Conservation (phyloP, 2,329 filamentous ascomycete genomes). For the Colletotrichum sublineola region DNA sequence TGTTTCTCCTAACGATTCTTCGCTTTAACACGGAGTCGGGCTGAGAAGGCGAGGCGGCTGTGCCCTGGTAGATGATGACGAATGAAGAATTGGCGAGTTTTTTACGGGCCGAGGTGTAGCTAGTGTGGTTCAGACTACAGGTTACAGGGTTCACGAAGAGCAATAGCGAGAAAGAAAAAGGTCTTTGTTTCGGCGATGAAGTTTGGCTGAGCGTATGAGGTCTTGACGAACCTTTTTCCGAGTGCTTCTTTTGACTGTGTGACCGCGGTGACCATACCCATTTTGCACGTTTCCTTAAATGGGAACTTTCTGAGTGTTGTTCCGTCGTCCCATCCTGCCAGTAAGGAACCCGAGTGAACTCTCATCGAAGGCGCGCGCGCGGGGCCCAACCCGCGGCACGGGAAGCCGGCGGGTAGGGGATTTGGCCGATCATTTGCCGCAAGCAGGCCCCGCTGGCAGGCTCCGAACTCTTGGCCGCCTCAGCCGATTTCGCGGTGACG, state of each 20-base stretch:
- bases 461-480: not conserved
- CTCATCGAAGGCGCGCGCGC: not conserved
- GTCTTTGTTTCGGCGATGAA: constrained; percentile 9
- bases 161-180: constrained; percentile 25
- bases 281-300: not conserved
- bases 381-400: not conserved
- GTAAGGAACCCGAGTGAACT: not conserved
- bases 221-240: not conserved
- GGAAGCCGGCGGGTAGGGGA: not conserved
- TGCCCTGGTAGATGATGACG: constrained; percentile 17
- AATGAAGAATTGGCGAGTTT: constrained; percentile 9
- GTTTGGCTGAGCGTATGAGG: too few species aligned
- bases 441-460: not conserved
- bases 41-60: not conserved
- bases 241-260: not conserved
- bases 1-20: constrained; percentile 10
- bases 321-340: not conserved
- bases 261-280: not conserved
- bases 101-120: constrained; percentile 15
- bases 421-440: not conserved
- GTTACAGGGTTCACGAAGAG: constrained; percentile 16
- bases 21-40: not conserved
- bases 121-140: constrained; percentile 2
- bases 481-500: not conserved
- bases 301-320: not conserved